A percentile compares a stretch with the other conserved stretches of the same genome.
Evolutionary conservation across 2,329 filamentous ascomycete genomes (phyloP).

Genomic region (Tolypocladium nubicola): DNA sequence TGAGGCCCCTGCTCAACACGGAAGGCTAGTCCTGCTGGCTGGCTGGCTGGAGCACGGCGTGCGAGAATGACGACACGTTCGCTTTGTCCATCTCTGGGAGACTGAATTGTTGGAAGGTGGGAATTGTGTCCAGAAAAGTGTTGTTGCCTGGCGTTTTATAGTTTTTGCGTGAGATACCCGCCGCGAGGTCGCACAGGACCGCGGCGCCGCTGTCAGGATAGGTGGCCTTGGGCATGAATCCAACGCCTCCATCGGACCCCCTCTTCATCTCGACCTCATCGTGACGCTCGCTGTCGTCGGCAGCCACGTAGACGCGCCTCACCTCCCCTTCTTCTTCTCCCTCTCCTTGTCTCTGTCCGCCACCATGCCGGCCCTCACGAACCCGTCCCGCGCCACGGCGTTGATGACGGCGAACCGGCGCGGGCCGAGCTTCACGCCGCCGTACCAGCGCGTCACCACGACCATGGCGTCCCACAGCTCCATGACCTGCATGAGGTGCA

Average conservation of each 20-base stretch:
- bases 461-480: conserved; percentile 88
- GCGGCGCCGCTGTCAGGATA: background rate
- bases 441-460: conserved; percentile 91
- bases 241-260: background rate
- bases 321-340: conserved; percentile 29
- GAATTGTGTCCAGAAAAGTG: background rate
- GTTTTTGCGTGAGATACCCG: conserved; percentile 3
- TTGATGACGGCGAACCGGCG: conserved; percentile 89
- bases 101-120: background rate
- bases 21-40: conserved; percentile 8
- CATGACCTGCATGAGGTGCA: conserved; percentile 92
- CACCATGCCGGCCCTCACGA: conserved; percentile 66
- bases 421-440: conserved; percentile 79
- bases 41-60: background rate
- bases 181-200: background rate
- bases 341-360: conserved; percentile 34
- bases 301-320: conserved; percentile 2
- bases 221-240: background rate
- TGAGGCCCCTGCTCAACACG: conserved; percentile 42
- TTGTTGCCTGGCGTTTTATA: background rate
- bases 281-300: background rate
- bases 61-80: background rate
- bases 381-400: conserved; percentile 68
- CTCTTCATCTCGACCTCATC: background rate
- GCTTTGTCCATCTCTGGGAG: background rate